Conservation (phyloP, 2,329 filamentous ascomycete species). For the Neophaeococcomyces aloes region DNA sequence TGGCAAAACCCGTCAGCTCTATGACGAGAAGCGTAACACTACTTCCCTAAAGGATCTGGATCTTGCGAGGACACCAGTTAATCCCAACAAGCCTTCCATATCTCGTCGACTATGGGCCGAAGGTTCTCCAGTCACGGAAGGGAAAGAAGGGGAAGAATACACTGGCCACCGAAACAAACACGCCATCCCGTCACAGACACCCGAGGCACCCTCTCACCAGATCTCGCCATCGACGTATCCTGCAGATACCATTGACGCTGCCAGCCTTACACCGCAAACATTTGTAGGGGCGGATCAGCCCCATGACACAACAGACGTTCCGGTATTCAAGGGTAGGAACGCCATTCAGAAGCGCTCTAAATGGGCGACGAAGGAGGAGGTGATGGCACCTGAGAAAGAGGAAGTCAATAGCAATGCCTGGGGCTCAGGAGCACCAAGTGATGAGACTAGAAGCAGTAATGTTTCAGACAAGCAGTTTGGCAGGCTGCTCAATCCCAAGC, state of each 20-base stretch:
- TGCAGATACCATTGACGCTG: too few species aligned
- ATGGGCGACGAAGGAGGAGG: slow-evolving; percentile 11
- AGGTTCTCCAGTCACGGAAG: background rate
- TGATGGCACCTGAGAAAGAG: slow-evolving; percentile 7
- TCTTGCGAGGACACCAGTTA: background rate
- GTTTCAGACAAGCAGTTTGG: slow-evolving; percentile 10
- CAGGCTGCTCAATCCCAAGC: slow-evolving; percentile 8
- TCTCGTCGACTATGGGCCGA: slow-evolving; percentile 4
- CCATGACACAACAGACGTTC: too few species aligned
- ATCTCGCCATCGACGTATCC: too few species aligned
- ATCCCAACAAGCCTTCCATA: background rate
- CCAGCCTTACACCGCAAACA: too few species aligned
- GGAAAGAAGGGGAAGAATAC: background rate
- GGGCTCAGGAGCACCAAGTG: slow-evolving; percentile 12
- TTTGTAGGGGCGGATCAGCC: too few species aligned
- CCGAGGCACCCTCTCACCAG: too few species aligned
- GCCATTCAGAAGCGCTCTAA: background rate
- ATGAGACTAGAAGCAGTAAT: slow-evolving; percentile 8
- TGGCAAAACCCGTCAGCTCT: background rate
- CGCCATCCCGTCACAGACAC: too few species aligned
- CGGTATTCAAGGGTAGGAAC: background rate
- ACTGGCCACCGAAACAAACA: too few species aligned
- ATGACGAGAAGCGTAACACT: background rate
- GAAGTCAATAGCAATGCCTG: slow-evolving; percentile 16
- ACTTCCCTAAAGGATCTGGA: slow-evolving; percentile 7